phyloP scores from a whole-genome alignment of 2,329 filamentous ascomycete genomes.

The Chaetomiaceae sp. region DNA sequence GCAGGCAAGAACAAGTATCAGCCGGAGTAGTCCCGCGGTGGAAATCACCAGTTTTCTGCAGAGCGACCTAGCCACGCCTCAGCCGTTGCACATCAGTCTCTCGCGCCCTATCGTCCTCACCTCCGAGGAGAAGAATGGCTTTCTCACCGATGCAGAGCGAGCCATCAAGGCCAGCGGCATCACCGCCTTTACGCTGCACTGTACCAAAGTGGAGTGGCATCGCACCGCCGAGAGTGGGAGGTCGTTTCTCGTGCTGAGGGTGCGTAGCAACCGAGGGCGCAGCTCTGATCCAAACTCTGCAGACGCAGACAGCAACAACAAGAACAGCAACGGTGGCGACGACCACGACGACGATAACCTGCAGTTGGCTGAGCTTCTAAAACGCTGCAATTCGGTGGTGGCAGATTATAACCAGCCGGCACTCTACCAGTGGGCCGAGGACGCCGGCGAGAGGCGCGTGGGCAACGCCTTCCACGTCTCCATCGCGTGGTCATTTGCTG shows the following conservation, averaged over 20 bases:
- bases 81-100: constrained; percentile 86
- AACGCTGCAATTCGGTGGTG: constrained; percentile 58
- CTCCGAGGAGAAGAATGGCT: constrained; percentile 66
- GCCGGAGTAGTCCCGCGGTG: background rate
- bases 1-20: constrained; percentile 18
- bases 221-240: constrained; percentile 57
- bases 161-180: constrained; percentile 33
- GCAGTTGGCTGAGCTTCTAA: constrained; percentile 58
- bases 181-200: constrained; percentile 30
- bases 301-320: background rate
- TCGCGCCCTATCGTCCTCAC: constrained; percentile 74
- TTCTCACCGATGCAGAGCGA: constrained; percentile 52
- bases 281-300: background rate
- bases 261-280: constrained; percentile 33
- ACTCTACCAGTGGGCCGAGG: constrained; percentile 53
- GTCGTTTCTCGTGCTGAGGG: constrained; percentile 77
- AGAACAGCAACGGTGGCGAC: background rate
- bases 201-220: constrained; percentile 43
- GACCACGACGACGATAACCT: constrained; percentile 34
- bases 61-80: constrained; percentile 70
- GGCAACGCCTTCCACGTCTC: constrained; percentile 74
- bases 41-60: constrained; percentile 63
- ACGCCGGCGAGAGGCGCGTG: constrained; percentile 18
- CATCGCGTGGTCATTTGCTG: constrained; percentile 72
- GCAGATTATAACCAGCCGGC: constrained; percentile 60